Base-by-base conservation (phyloP, 345 rosid genomes). In the Eucalyptus decipiens region DNA sequence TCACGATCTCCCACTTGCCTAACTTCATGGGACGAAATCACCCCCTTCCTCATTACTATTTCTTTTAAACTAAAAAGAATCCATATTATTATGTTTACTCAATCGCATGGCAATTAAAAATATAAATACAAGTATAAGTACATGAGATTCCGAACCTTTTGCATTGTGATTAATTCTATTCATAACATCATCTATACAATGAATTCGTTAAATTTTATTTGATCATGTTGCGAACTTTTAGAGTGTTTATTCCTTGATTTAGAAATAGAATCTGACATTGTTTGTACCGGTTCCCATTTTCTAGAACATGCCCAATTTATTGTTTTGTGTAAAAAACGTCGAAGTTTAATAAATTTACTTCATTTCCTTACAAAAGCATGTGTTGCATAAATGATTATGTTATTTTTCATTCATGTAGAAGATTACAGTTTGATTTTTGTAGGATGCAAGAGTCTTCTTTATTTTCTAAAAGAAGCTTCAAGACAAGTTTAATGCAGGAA, bases 201-300 rank as follows among this genome's bases (percentile, higher is more conserved):
- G 11, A 72, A 72, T 12, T 34, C 1, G 1, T 72, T 37, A 6
- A 69, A 18, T 34, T 34, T 72, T 34, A 1, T 34, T 72, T 72
- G 26, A 72, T 72, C 43, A 5, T 19, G 6, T 0, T 28, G 8
- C 3, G 0, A 69, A 69, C 42, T 69, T 69, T 4, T 0, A 9
- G 0, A 0, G 4, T 18, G 7, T 16, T 62, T 30, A 0, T 21
- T 34, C 40, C 2, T 32, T 9, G 1, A 8, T 0, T 49, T 69
- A 17, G 0, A n/a, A 32, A 67, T 32, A 12, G 0, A 37, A 32
- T 8, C 0, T 5, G 0, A 8, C 4, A 0, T 67, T 32, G 2
- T 9, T 32, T 15, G 1, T 2, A 15, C 0, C 0, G 0, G 0
- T 34, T 34, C 13, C 26, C 6, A 72, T 19, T 8, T 72, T 72